These are phyloP conservation scores for Yamadazyma insecticola DNA, from an alignment of 805 yeast genomes.

Conservation along the genomic window DNA sequence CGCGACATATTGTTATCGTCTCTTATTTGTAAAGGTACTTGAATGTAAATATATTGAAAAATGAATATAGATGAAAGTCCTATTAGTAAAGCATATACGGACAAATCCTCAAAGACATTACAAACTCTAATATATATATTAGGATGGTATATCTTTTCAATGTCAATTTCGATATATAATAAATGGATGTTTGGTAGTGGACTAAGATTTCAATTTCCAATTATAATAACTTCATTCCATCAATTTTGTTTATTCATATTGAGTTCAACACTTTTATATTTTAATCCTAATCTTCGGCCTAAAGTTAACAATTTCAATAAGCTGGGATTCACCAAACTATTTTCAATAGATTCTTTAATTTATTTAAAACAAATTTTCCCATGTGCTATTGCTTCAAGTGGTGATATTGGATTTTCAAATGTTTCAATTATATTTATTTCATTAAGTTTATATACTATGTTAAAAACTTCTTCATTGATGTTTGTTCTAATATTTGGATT, in stretches of 20 bases:
- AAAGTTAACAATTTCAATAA: slow-evolving; percentile 7
- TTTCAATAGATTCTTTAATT: slow-evolving; percentile 14
- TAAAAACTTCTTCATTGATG: slow-evolving; percentile 81
- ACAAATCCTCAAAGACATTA: slow-evolving; percentile 2
- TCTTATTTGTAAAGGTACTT: too few relatives aligned
- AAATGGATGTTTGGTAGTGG: slow-evolving; percentile 96
- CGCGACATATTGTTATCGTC: too few relatives aligned
- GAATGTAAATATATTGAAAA: too few relatives aligned
- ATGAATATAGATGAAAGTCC: too few relatives aligned
- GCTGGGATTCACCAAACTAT: slow-evolving; percentile 14
- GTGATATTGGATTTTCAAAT: slow-evolving; percentile 92
- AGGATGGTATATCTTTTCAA: slow-evolving; percentile 71
- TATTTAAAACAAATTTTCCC: slow-evolving; percentile 63
- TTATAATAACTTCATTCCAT: slow-evolving; percentile 79
- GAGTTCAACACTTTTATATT: slow-evolving; percentile 42
- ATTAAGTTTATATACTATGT: slow-evolving; percentile 84
- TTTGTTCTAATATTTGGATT: slow-evolving; percentile 90
- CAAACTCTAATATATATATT: slow-evolving; percentile 28
- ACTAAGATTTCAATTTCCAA: slow-evolving; percentile 76
- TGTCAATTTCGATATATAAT: slow-evolving; percentile 75
- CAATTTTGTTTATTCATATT: slow-evolving; percentile 64
- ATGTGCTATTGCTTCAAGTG: slow-evolving; percentile 82
- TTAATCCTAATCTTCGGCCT: slow-evolving; percentile 49
- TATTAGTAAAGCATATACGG: too few relatives aligned
- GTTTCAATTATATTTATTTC: slow-evolving; percentile 76